Evolutionary conservation across 106 monocot species (phyloP), one percentile per base, ranked within the genome.

Genomic region (Apostasia shenzhenica): DNA sequence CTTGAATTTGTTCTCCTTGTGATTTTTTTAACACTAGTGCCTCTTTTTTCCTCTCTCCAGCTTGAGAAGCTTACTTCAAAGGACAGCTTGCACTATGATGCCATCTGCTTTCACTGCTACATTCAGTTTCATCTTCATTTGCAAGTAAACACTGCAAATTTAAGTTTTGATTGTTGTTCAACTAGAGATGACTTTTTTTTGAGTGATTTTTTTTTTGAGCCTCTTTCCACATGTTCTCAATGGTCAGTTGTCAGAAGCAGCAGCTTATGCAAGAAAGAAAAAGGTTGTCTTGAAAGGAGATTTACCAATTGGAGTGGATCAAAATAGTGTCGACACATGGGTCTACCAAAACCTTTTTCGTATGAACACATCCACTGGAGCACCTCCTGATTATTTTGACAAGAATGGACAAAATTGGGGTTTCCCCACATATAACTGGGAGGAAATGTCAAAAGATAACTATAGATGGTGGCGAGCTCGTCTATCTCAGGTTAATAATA

Each of bases 321-420:
- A 84, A 57, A 88, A 88, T 67, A 95, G 95, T 76, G 91, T 88
- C 59, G 95, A 95, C 74, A 91, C 95, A 44, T 95, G 95, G 95
- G 91, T 91, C 41, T 80, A 95, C 59, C 88, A 91, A n/a, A 86
- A 63, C 60, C 74, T 95, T 68, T 95, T 91, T 57, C 85, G 88
- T 11, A 95, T 95, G 95, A 91, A 91, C 61, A 88, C 91, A 13
- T 79, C 91, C 41, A 91, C 95, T 46, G 95, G 95, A 61, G 95
- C 95, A 63, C 95, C 95, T 67, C 91, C 95, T 51, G 95, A 95
- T 82, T 91, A 86, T 84, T 95, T 91, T 74, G 91, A 88, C 69
- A 91, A 86, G 70, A 88, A 88, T 76, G 95, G 95, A 50, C 95
- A 95, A 74, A 95, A 95, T 68, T 95, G 95, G 95, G 95, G 95